Conservation (phyloP, 1,139 yeast species). For the Diutina pseudorugosa region DNA sequence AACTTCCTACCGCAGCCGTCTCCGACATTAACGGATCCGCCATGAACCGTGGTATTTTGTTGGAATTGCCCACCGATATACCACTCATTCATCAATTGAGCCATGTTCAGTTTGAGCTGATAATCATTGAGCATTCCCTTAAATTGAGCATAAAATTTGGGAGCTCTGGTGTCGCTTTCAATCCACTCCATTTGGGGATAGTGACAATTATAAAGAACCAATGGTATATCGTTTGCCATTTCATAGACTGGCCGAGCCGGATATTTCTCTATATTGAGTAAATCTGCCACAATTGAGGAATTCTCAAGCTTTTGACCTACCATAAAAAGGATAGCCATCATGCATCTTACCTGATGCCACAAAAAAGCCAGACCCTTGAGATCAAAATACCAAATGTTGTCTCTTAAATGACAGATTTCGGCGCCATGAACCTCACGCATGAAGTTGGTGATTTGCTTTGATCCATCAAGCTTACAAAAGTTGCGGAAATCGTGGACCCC, state of each 20-base stretch:
- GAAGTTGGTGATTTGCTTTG: slow-evolving; percentile 79
- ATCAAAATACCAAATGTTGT: slow-evolving; percentile 55
- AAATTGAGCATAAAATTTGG: slow-evolving; percentile 16
- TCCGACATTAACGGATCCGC: slow-evolving; percentile 44
- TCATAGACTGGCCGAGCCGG: slow-evolving; percentile 74
- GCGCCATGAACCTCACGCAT: slow-evolving; percentile 44
- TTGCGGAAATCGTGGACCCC: slow-evolving; percentile 90
- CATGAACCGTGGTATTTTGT: slow-evolving; percentile 5
- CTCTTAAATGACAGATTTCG: slow-evolving; percentile 31
- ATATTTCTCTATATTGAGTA: slow-evolving; percentile 44
- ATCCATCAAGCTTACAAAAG: slow-evolving; percentile 88
- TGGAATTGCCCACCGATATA: slow-evolving; percentile 8
- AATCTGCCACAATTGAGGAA: slow-evolving; percentile 40
- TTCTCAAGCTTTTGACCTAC: slow-evolving; percentile 72
- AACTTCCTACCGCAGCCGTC: slow-evolving; percentile 58
- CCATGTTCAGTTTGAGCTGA: slow-evolving; percentile 23
- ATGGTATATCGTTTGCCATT: slow-evolving; percentile 88
- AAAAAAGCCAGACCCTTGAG: slow-evolving; percentile 82
- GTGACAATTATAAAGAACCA: slow-evolving; percentile 80
- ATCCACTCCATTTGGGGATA: slow-evolving; percentile 63
- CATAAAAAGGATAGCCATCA: slow-evolving; percentile 72
- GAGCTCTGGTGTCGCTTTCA: background rate
- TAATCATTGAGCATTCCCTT: slow-evolving; percentile 21
- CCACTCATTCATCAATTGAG: slow-evolving; percentile 18
- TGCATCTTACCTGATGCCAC: slow-evolving; percentile 97